Base-by-base conservation (phyloP, 2,329 filamentous ascomycete genomes). In the Zymoseptoria pseudotritici region DNA sequence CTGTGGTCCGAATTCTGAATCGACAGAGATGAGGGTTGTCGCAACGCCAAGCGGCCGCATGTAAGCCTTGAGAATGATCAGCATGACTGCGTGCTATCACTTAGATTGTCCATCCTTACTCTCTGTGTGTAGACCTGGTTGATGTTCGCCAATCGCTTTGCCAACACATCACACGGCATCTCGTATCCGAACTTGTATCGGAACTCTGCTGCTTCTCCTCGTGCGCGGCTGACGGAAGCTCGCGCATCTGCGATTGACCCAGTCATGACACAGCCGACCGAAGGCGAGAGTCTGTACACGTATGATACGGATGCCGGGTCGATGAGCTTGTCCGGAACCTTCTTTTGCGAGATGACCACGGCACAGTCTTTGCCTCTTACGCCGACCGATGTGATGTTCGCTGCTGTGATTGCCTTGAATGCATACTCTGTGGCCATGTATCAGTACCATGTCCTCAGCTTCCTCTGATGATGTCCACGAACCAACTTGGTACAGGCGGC, bases 311-410 rank as follows among this genome's bases (percentile, higher is more conserved):
- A 99, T 60, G 90, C 84, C 58, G 94, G 93, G 76, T 99, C 94
- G 80, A 99, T 97, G 73, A 99, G 86, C 84, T 99, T 99, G 80
- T 99, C 94, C 93, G 94, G 93, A 69, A 99, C 94, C 81, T 99
- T 99, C 87, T 99, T 99, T 80, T 99, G 94, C 64, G 94, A 97
- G 75, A 99, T 81, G 57, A 99, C 90, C 52, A 99, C 94, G 36
- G 94, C 94, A 73, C 93, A 97, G 80, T 94, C 86, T 83, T 99
- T 99, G 77, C 94, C 94, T 74, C 91, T 85, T 69, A 99, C 86
- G 70, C 94, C 94, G 76, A 99, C 85, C 63, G 94, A 94, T 83
- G 96, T 99, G 81, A 99, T 97, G 79, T 97, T 97, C 69, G 94
- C 94, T 63, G 94, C 93, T 69, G 94, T 99, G 79, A 99, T 99